phyloP scores from a whole-genome alignment of 2,329 filamentous ascomycete genomes.

The Fusarium citri region DNA sequence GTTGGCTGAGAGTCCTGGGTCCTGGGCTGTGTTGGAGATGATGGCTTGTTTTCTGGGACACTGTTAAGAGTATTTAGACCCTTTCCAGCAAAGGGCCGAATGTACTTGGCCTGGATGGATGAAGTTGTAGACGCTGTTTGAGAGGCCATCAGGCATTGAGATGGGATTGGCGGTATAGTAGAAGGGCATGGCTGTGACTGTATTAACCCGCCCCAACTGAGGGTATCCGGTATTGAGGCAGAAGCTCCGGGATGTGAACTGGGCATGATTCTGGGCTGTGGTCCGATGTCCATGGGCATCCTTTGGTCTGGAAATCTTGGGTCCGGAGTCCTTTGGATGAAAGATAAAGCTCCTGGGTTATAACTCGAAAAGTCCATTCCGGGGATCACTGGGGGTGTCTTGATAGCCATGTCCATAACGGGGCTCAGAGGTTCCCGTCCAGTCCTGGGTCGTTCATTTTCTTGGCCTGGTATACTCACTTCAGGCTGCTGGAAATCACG shows the following conservation, averaged over 20 bases:
- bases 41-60: constrained; percentile 42
- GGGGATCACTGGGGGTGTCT: constrained; percentile 52
- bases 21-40: constrained; percentile 50
- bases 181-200: constrained; percentile 54
- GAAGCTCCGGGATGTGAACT: constrained; percentile 43
- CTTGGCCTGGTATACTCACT: constrained; percentile 55
- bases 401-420: constrained; percentile 61
- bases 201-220: constrained; percentile 61
- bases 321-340: constrained; percentile 49
- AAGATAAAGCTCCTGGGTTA: constrained; percentile 50
- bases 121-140: constrained; percentile 65
- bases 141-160: constrained; percentile 64
- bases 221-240: constrained; percentile 64
- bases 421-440: constrained; percentile 65
- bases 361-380: constrained; percentile 58
- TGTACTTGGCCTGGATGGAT: constrained; percentile 62
- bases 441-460: constrained; percentile 63
- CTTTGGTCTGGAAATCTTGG: constrained; percentile 44
- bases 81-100: constrained; percentile 66
- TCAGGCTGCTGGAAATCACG: constrained; percentile 42
- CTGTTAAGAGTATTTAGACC: constrained; percentile 65
- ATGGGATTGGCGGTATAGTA: constrained; percentile 59
- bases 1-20: constrained; percentile 30
- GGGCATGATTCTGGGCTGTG: constrained; percentile 24
- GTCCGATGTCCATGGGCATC: constrained; percentile 42